These are phyloP conservation scores for Didymosphaeria variabile DNA, from an alignment of 2,329 filamentous ascomycete species.

Conservation along the genomic window DNA sequence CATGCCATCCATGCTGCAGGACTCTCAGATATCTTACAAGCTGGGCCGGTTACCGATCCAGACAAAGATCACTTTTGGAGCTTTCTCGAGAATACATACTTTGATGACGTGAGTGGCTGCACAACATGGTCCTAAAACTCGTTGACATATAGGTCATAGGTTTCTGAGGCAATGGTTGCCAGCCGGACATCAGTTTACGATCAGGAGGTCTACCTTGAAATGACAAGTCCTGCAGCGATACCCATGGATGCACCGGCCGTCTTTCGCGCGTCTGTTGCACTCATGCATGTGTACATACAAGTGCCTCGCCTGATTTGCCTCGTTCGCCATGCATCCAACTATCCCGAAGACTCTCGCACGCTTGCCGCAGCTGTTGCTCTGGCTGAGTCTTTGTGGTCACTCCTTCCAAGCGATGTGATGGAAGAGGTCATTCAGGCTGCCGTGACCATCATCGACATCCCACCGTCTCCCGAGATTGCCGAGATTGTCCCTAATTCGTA, in stretches of 20 bases:
- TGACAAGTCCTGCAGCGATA: conserved; percentile 31
- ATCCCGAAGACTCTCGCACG: conserved; percentile 28
- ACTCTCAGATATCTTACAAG: conserved; percentile 38
- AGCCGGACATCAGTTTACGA: conserved; percentile 41
- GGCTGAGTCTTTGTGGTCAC: conserved; percentile 32
- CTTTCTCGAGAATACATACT: conserved; percentile 44
- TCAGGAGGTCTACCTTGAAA: conserved; percentile 38
- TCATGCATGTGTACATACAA: conserved; percentile 44
- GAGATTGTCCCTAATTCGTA: conserved; percentile 33
- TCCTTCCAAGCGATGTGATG: conserved; percentile 28
- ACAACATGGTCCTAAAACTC: background rate
- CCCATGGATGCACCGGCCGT: conserved; percentile 13
- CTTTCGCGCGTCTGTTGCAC: conserved; percentile 32
- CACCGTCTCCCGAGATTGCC: conserved; percentile 26
- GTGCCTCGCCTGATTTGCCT: conserved; percentile 36
- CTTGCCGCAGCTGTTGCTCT: conserved; percentile 35
- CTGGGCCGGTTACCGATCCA: conserved; percentile 27
- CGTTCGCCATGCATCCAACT: conserved; percentile 28
- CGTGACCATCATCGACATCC: conserved; percentile 18
- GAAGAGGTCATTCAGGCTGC: conserved; percentile 27
- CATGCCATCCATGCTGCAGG: conserved; percentile 41
- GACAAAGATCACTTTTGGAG: conserved; percentile 43
- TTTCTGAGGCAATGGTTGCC: conserved; percentile 39
- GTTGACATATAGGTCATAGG: conserved; percentile 29
- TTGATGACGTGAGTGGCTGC: conserved; percentile 39